Evolutionary conservation across 441 rosid genomes (phyloP).

Genomic region (Biscutella auriculata): DNA sequence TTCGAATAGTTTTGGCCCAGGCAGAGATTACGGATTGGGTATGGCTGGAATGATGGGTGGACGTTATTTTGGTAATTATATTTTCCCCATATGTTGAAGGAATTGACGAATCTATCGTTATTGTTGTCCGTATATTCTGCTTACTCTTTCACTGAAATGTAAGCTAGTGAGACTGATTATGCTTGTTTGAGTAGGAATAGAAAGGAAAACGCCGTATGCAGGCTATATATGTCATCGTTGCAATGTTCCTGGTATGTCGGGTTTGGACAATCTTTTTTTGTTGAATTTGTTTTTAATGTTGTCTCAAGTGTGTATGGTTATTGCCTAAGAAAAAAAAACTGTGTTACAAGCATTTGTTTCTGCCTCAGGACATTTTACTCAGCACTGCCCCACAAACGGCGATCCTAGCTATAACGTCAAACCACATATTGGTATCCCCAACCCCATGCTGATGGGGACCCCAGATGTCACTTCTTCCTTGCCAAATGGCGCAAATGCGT

Average conservation of each 20-base stretch:
- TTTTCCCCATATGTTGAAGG: constrained; percentile 5
- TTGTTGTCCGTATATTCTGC: background rate
- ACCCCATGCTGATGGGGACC: no score
- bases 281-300: background rate
- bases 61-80: constrained; percentile 81
- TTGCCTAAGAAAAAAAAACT: background rate
- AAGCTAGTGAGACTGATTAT: background rate
- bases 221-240: constrained; percentile 96
- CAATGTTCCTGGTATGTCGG: constrained; percentile 67
- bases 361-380: no score
- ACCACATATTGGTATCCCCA: no score
- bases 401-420: no score
- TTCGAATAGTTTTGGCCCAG: constrained; percentile 53
- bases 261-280: background rate
- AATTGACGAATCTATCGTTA: no score
- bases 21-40: constrained; percentile 87
- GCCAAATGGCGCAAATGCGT: no score
- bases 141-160: background rate
- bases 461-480: no score
- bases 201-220: constrained; percentile 80
- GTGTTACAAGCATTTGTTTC: constrained; percentile 2
- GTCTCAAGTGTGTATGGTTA: no score
- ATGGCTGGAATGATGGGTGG: constrained; percentile 76
- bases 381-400: no score
- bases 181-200: constrained; percentile 41